Conservation (phyloP, 1,284 basidiomycete genomes). For the Microbotryum intermedium region DNA sequence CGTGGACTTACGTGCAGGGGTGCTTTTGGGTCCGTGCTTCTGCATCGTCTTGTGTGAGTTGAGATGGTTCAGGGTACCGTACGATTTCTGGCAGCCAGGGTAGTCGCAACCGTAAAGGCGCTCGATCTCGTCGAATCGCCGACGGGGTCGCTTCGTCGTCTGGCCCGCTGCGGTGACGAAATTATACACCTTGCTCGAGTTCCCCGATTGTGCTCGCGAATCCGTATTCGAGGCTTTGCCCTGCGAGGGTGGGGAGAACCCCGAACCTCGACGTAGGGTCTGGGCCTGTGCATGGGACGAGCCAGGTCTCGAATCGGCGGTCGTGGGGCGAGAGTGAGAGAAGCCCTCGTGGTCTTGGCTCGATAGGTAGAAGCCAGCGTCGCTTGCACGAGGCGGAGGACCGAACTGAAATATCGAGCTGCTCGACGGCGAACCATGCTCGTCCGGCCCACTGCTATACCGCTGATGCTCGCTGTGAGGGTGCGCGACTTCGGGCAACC, state of each 20-base stretch:
- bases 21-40: conserved; percentile 74
- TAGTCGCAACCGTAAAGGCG: conserved; percentile 76
- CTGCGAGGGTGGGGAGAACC: too few relatives aligned
- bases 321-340: not conserved
- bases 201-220: too few relatives aligned
- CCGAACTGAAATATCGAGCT: too few relatives aligned
- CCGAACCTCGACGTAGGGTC: too few relatives aligned
- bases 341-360: not conserved
- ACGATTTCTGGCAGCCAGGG: conserved; percentile 67
- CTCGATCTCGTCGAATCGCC: conserved; percentile 84
- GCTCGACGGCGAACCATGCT: too few relatives aligned
- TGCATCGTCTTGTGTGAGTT: conserved; percentile 91
- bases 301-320: not conserved
- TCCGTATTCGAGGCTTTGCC: too few relatives aligned
- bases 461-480: too few relatives aligned
- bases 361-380: too few relatives aligned
- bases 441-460: too few relatives aligned
- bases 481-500: too few relatives aligned
- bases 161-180: conserved; percentile 71
- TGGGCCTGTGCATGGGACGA: not conserved
- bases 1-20: conserved; percentile 59
- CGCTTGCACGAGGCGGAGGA: too few relatives aligned
- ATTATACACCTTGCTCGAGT: conserved; percentile 46
- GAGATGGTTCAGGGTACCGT: conserved; percentile 63
- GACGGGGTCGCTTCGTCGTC: conserved; percentile 64